Percentiles rank a stretch among this genome's conserved stretches.
Conservation (phyloP, 768 basidiomycete species). For the Boletus bicolor region DNA sequence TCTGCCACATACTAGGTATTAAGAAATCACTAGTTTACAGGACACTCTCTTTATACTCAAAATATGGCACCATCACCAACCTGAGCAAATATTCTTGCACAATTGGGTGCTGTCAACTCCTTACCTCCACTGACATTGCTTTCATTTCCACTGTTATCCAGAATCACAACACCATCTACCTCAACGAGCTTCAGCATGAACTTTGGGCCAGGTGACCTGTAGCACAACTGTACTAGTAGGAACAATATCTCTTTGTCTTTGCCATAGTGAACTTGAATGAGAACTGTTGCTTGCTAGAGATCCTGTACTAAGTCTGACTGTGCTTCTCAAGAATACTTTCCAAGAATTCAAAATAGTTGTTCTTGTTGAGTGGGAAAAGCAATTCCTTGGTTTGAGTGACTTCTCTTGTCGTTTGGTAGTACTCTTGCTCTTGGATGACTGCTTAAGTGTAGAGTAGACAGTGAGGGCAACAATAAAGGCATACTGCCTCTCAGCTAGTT, state of each 20-base stretch:
- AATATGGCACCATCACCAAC: neutral
- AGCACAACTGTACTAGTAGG: too few species aligned
- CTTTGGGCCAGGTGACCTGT: neutral
- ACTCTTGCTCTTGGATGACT: neutral
- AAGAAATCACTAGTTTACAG: constrained; percentile 2
- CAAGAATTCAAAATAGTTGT: too few species aligned
- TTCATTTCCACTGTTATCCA: neutral
- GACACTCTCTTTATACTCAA: neutral
- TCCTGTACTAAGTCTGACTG: too few species aligned
- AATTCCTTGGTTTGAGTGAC: neutral
- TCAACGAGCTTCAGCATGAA: constrained; percentile 4
- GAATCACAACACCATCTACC: constrained; percentile 4
- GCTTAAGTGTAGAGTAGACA: neutral
- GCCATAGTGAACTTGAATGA: too few species aligned
- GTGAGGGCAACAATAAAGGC: neutral
- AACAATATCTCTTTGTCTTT: neutral
- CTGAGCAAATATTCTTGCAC: neutral
- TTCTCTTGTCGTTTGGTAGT: neutral
- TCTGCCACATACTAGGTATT: too few species aligned
- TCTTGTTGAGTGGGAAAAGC: neutral
- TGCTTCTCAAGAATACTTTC: too few species aligned
- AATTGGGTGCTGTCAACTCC: neutral
- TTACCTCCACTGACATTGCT: neutral
- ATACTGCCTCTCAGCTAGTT: too few species aligned
- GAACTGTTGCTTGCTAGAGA: too few species aligned